Conservation (phyloP, 2,329 filamentous ascomycete species). For the Fusarium pilosicola region DNA sequence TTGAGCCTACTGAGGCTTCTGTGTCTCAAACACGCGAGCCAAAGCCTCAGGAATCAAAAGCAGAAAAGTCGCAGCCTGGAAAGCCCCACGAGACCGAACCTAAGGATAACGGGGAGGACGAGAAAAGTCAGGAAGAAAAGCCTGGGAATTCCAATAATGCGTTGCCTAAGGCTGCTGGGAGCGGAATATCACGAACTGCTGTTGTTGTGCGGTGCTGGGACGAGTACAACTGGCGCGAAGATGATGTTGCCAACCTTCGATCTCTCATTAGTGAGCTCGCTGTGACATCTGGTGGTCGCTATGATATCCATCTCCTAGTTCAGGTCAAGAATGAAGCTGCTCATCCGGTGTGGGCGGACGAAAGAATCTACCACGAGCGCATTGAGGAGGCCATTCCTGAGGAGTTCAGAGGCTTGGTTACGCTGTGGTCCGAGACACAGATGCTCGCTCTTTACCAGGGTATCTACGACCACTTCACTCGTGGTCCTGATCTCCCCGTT, state of each 20-base stretch:
- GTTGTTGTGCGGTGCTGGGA: conserved; percentile 86
- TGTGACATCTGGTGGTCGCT: conserved; percentile 84
- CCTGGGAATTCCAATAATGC: neutral
- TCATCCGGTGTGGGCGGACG: conserved; percentile 81
- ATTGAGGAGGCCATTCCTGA: conserved; percentile 76
- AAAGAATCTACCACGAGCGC: conserved; percentile 72
- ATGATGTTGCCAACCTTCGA: conserved; percentile 84
- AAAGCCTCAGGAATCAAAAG: neutral
- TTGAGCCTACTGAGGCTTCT: neutral
- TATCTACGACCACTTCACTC: conserved; percentile 78
- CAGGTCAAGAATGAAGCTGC: conserved; percentile 82
- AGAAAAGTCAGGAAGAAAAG: neutral
- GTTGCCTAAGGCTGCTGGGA: neutral
- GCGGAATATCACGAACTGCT: conserved; percentile 64
- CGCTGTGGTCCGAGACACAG: conserved; percentile 92
- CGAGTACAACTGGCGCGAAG: conserved; percentile 79
- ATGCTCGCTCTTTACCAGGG: conserved; percentile 92
- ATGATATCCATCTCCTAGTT: conserved; percentile 85
- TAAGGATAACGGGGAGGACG: neutral
- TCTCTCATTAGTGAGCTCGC: conserved; percentile 85
- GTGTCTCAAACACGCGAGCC: conserved; percentile 1
- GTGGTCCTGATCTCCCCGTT: conserved; percentile 75
- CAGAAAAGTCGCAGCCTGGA: conserved; percentile 1
- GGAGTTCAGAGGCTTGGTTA: conserved; percentile 90
- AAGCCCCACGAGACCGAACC: conserved; percentile 11